A percentile compares a stretch with the other conserved stretches of the same genome.
These are phyloP conservation scores for Ceriops decandra DNA, from an alignment of 345 rosid species.

Conservation along the genomic window DNA sequence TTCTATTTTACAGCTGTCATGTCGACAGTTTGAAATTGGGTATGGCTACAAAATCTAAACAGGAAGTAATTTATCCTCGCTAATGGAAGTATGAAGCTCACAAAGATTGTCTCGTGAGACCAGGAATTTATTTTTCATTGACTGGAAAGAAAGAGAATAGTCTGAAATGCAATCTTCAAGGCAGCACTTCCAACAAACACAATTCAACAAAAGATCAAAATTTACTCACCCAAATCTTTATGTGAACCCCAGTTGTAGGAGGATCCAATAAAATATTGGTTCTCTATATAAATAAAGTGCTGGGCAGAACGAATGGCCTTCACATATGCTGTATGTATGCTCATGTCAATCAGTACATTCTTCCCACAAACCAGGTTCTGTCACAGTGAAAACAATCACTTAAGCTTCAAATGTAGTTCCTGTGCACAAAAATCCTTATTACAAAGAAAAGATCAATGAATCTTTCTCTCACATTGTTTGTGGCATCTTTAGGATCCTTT, in stretches of 20 bases:
- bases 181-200: constrained; percentile 1
- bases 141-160: not conserved
- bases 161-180: not conserved
- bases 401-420: constrained; percentile 8
- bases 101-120: not conserved
- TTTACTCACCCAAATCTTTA: constrained; percentile 61
- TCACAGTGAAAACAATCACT: constrained; percentile 27
- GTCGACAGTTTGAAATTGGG: too few relatives aligned
- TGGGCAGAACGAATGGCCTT: constrained; percentile 97
- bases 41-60: too few relatives aligned
- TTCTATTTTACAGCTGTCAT: too few relatives aligned
- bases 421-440: not conserved
- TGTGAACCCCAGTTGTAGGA: constrained; percentile 79
- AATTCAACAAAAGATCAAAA: not conserved
- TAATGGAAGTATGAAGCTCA: too few relatives aligned
- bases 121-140: not conserved
- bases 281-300: constrained; percentile 91
- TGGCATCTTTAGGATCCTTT: constrained; percentile 78
- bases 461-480: constrained; percentile 47
- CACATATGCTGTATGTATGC: constrained; percentile 95
- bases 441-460: not conserved
- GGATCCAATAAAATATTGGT: constrained; percentile 94
- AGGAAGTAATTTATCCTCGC: too few relatives aligned
- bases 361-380: constrained; percentile 90
- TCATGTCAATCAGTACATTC: constrained; percentile 95